Conservation (phyloP, 495 filamentous ascomycete species). For the Lophiostoma macrostomum region DNA sequence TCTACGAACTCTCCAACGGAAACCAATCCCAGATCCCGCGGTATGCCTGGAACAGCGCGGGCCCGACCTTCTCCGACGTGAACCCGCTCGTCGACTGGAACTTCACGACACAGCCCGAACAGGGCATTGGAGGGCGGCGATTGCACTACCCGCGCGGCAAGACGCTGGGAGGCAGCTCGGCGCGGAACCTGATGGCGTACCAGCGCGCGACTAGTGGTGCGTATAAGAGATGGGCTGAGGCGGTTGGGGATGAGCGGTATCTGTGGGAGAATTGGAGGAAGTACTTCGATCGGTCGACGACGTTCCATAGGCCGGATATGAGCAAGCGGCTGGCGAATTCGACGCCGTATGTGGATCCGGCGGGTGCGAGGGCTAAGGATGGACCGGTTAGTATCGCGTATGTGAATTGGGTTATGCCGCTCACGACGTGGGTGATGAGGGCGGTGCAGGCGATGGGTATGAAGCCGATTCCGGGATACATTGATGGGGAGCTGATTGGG, state of each 20-base stretch:
- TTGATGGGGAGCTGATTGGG: constrained; percentile 39
- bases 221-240: constrained; percentile 55
- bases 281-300: constrained; percentile 52
- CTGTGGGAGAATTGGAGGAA: constrained; percentile 51
- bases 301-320: constrained; percentile 50
- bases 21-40: constrained; percentile 16
- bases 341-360: constrained; percentile 45
- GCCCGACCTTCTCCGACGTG: constrained; percentile 1
- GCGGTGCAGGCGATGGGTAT: constrained; percentile 13
- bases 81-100: constrained; percentile 31
- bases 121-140: neutral
- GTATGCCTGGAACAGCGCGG: constrained; percentile 15
- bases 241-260: constrained; percentile 54
- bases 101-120: constrained; percentile 1
- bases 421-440: constrained; percentile 6
- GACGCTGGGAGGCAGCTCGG: constrained; percentile 29
- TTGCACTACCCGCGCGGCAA: constrained; percentile 35
- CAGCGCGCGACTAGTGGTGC: constrained; percentile 43
- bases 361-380: constrained; percentile 36
- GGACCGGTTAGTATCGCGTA: constrained; percentile 54
- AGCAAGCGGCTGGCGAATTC: constrained; percentile 33
- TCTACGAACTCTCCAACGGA: constrained; percentile 19
- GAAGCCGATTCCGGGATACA: constrained; percentile 31
- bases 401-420: constrained; percentile 44
- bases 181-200: constrained; percentile 33